phyloP scores from a whole-genome alignment of 768 basidiomycete species.

The Kwoniella mangroviensis region DNA sequence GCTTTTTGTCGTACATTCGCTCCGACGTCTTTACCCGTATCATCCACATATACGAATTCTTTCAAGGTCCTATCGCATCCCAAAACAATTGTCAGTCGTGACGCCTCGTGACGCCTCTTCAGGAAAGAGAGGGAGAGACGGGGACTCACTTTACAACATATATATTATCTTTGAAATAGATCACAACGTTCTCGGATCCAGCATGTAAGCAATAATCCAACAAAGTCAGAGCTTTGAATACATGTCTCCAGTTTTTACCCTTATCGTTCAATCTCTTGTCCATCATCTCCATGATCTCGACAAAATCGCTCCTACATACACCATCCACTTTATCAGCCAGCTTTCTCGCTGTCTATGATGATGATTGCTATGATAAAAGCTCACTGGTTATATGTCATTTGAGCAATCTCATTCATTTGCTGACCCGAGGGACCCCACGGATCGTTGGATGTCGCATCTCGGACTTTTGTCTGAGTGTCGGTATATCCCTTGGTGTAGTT shows the following conservation, averaged over 20 bases:
- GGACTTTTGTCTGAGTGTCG: conserved; percentile 87
- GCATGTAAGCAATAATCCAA: conserved; percentile 95
- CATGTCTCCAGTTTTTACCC: conserved; percentile 99
- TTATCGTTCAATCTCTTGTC: conserved; percentile 95
- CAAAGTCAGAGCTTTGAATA: conserved; percentile 94
- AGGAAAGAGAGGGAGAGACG: no score
- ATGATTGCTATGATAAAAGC: conserved; percentile 52
- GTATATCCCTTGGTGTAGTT: conserved; percentile 90
- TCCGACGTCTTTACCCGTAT: conserved; percentile 94
- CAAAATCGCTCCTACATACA: conserved; percentile 77
- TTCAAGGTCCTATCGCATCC: conserved; percentile 69
- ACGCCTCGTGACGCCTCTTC: no score
- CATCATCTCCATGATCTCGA: conserved; percentile 99
- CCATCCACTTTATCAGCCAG: not conserved
- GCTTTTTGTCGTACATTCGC: conserved; percentile 75
- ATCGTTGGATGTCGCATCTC: conserved; percentile 96
- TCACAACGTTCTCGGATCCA: conserved; percentile 96
- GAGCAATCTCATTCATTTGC: conserved; percentile 99
- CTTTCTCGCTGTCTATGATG: not conserved
- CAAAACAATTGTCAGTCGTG: not conserved
- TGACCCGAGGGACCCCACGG: conserved; percentile 97
- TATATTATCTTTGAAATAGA: conserved; percentile 96
- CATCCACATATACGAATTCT: conserved; percentile 96
- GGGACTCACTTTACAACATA: conserved; percentile 80
- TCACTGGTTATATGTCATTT: conserved; percentile 95